Evolutionary conservation across 768 basidiomycete genomes (phyloP), one percentile per base, ranked within the genome.

Genomic region (Hemileccinum impolitum): DNA sequence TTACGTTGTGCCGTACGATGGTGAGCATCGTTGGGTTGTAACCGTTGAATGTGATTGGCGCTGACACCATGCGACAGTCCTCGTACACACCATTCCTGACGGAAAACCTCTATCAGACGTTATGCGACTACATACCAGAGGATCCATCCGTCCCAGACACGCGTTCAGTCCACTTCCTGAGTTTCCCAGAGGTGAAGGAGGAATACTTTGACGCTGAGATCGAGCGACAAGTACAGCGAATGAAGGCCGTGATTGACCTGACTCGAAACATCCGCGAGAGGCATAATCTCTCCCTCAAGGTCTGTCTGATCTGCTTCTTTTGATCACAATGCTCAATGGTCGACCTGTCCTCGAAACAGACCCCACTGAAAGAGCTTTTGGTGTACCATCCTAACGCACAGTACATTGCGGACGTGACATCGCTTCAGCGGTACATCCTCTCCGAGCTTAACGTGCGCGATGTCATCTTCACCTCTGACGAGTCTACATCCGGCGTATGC

Each of bases 51-150:
- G 37, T 25, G n/a, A 23, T 43, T 23, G 14, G 11, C 18, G 32
- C 52, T 53, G 18, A 55, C 28, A 23, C 50, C 35, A 8, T 14
- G 2, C 9, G 3, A 41, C 56, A 95, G 94, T 95, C 95, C 1
- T 94, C 96, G 8, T 99, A 96, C 70, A 97, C 94, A 9, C 96
- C 96, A 0, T 98, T 97, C 81, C 75, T 98, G 65, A 94, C 94
- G 7, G 96, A 99, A 70, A 96, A 86, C 70, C 75, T 98, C 52
- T 98, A 97, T 68, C 96, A 98, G 66, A 82, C 90, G 30, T 77
- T 98, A 35, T 82, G 84, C 39, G 73, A 73, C n/a, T 95, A 82
- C 73, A 88, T 95, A 55, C 91, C 93, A 0, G 82, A 83, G 51
- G 80, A 90, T 56, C 77, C 82, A 17, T 65, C 73, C 23, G 77